A percentile compares a stretch with the other conserved stretches of the same genome.
Evolutionary conservation across 108 stramenopile genomes (phyloP).

Genomic region (Fragilaria crotonensis): DNA sequence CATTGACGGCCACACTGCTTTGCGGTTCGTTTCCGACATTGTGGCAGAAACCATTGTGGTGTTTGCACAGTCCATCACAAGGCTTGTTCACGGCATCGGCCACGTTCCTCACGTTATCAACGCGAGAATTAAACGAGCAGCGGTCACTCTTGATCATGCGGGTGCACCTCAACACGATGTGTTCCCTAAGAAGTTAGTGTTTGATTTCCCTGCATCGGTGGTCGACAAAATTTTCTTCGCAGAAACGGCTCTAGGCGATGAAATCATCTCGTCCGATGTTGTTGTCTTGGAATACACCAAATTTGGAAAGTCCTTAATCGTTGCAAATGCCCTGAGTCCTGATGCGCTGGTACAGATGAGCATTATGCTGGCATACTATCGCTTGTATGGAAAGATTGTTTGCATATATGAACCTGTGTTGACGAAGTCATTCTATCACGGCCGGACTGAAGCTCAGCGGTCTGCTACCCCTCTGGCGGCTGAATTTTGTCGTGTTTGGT

Average conservation of each 20-base stretch:
- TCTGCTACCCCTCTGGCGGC: slow-evolving; percentile 59
- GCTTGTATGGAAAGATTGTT: slow-evolving; percentile 69
- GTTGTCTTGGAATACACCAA: slow-evolving; percentile 64
- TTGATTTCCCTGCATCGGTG: slow-evolving; percentile 52
- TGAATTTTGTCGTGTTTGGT: slow-evolving; percentile 48
- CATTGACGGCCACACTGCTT: slow-evolving; percentile 83
- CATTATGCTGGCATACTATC: slow-evolving; percentile 78
- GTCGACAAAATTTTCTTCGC: slow-evolving; percentile 66
- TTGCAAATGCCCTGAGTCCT: slow-evolving; percentile 65
- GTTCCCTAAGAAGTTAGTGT: slow-evolving; percentile 63
- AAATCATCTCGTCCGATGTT: slow-evolving; percentile 65
- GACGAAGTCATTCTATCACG: slow-evolving; percentile 78
- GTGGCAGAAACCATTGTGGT: slow-evolving; percentile 77
- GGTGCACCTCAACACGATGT: slow-evolving; percentile 27
- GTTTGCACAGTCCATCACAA: slow-evolving; percentile 83
- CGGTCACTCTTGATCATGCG: slow-evolving; percentile 2
- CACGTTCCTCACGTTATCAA: slow-evolving; percentile 53
- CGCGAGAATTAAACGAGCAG: slow-evolving; percentile 54
- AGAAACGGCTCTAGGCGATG: slow-evolving; percentile 73
- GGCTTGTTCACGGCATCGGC: slow-evolving; percentile 52
- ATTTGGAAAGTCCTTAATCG: slow-evolving; percentile 73
- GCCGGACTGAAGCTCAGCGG: slow-evolving; percentile 83
- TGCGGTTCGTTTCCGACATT: slow-evolving; percentile 79
- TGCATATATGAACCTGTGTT: slow-evolving; percentile 79
- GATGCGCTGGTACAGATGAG: slow-evolving; percentile 81